Evolutionary conservation across 2,329 filamentous ascomycete species (phyloP).

Genomic region (Xylaria sp.): DNA sequence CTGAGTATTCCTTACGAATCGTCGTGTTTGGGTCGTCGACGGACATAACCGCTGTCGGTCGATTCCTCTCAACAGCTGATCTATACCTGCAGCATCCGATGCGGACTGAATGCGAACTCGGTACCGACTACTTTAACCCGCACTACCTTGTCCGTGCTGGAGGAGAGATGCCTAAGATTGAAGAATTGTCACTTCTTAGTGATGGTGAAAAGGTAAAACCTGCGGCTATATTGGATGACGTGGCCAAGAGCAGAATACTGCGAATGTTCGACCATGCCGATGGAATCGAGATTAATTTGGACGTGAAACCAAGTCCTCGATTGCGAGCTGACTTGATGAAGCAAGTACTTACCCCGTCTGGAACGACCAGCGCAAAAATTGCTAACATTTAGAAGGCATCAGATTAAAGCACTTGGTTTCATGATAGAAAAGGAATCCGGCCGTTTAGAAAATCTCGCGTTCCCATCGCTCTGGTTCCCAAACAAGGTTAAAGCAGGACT

Average conservation of each 20-base stretch:
- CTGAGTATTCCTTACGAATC: conserved; percentile 3
- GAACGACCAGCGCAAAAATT: not conserved
- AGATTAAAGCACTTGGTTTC: conserved; percentile 16
- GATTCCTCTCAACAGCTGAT: not conserved
- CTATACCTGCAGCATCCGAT: conserved; percentile 22
- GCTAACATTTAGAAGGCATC: conserved; percentile 17
- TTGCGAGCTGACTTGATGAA: not conserved
- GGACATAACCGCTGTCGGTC: not conserved
- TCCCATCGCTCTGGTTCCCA: conserved; percentile 21
- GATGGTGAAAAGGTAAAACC: not conserved
- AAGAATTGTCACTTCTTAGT: not conserved
- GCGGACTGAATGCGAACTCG: not conserved
- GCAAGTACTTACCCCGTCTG: not conserved
- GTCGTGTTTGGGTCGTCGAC: not conserved
- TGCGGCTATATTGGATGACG: not conserved
- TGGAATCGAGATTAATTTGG: not conserved
- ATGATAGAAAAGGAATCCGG: conserved; percentile 25
- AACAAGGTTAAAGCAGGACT: not conserved
- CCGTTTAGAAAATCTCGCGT: not conserved
- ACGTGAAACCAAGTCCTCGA: conserved; percentile 5
- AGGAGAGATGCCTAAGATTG: conserved; percentile 11
- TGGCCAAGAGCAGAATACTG: not conserved
- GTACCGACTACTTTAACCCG: conserved; percentile 12
- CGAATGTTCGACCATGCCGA: conserved; percentile 11
- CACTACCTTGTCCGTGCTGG: conserved; percentile 18